Evolutionary conservation across 768 basidiomycete species (phyloP).

Genomic region (Tricholoma sp.): DNA sequence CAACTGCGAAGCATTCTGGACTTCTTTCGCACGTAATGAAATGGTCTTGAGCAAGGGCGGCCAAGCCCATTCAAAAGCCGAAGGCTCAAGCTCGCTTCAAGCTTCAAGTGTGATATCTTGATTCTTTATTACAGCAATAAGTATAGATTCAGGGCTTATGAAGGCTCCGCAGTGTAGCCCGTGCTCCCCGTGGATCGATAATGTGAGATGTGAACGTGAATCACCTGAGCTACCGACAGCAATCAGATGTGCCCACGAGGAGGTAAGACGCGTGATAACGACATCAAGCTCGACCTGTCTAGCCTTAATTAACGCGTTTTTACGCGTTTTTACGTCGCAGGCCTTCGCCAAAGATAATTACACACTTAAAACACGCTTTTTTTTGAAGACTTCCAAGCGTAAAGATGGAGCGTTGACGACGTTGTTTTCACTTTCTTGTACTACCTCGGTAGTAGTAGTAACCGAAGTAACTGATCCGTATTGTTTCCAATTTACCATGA

Average conservation of each 20-base stretch:
- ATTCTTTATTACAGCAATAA: no score
- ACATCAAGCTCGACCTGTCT: slow-evolving; percentile 13
- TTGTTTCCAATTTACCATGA: slow-evolving; percentile 20
- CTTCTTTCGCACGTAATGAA: slow-evolving; percentile 4
- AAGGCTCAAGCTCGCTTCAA: not conserved
- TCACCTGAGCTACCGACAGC: slow-evolving; percentile 14
- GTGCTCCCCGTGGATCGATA: slow-evolving; percentile 20
- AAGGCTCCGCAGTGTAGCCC: not conserved
- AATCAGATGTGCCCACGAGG: slow-evolving; percentile 13
- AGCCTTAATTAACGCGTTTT: slow-evolving; percentile 34
- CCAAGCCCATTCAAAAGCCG: not conserved
- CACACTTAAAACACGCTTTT: slow-evolving; percentile 7
- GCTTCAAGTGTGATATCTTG: not conserved
- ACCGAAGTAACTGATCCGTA: slow-evolving; percentile 32
- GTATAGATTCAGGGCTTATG: not conserved
- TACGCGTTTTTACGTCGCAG: slow-evolving; percentile 39
- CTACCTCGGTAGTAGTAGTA: slow-evolving; percentile 15
- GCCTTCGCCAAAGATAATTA: slow-evolving; percentile 2
- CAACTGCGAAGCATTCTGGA: not conserved
- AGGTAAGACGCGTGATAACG: slow-evolving; percentile 1
- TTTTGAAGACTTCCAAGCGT: slow-evolving; percentile 1
- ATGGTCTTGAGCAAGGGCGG: not conserved
- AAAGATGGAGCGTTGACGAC: slow-evolving; percentile 1
- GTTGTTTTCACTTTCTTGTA: not conserved
- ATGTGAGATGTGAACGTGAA: slow-evolving; percentile 10